phyloP scores from a whole-genome alignment of 2,329 filamentous ascomycete genomes.

The Nectriaceae sp. region DNA sequence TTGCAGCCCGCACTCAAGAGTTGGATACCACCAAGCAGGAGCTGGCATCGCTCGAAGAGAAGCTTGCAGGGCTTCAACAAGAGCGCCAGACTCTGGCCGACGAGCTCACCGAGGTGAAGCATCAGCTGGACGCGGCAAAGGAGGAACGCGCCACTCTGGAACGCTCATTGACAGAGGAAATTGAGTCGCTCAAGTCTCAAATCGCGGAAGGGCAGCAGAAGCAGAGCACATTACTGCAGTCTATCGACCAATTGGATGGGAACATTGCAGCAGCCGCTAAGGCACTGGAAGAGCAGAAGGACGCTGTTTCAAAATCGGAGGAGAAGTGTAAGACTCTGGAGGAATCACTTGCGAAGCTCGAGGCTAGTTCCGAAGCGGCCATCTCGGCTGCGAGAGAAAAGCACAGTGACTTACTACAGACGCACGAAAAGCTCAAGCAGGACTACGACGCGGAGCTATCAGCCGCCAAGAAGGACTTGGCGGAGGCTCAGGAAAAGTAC shows the following conservation, averaged over 20 bases:
- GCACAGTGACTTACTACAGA: conserved; percentile 18
- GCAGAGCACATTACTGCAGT: conserved; percentile 31
- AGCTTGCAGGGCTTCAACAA: conserved; percentile 27
- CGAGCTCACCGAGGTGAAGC: conserved; percentile 36
- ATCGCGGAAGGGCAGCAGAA: conserved; percentile 36
- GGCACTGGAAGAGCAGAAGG: conserved; percentile 23
- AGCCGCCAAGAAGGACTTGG: conserved; percentile 32
- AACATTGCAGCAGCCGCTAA: conserved; percentile 27
- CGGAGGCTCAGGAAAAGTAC: conserved; percentile 35
- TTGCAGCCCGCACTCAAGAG: conserved; percentile 20
- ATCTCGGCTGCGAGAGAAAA: conserved; percentile 34
- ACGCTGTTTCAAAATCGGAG: conserved; percentile 26
- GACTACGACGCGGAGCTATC: conserved; percentile 31
- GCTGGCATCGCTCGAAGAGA: conserved; percentile 25
- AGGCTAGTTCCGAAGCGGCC: conserved; percentile 26
- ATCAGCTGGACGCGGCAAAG: conserved; percentile 35
- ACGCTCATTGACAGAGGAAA: conserved; percentile 32
- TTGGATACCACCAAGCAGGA: conserved; percentile 26
- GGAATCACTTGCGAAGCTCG: conserved; percentile 24
- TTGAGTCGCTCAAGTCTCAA: conserved; percentile 34
- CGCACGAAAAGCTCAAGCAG: conserved; percentile 25
- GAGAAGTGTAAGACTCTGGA: conserved; percentile 21
- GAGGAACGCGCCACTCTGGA: conserved; percentile 38
- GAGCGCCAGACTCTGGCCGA: conserved; percentile 33
- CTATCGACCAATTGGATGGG: conserved; percentile 26